A percentile compares a stretch with the other conserved stretches of the same genome.
phyloP scores from a whole-genome alignment of 169 alveolate species.

The Perkinsus marinus region DNA sequence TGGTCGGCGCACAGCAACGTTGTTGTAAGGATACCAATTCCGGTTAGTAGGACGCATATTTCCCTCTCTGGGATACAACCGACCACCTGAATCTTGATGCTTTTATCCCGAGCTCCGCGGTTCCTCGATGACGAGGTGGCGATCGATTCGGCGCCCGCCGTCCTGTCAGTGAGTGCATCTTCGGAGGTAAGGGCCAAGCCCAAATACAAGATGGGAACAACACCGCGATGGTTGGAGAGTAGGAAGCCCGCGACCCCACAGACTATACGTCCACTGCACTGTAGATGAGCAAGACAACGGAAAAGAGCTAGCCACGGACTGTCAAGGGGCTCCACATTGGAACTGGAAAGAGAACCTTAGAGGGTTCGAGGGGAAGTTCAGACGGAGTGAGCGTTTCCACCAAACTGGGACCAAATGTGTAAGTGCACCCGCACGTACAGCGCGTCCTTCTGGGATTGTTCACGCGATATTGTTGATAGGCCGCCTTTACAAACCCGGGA shows the following conservation, averaged over 20 bases:
- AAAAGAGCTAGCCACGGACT: neutral
- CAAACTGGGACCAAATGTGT: neutral
- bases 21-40: no score
- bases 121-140: neutral
- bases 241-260: neutral
- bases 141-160: neutral
- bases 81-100: neutral
- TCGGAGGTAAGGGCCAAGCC: neutral
- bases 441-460: neutral
- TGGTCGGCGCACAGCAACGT: no score
- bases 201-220: neutral
- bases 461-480: neutral
- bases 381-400: neutral
- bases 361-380: neutral
- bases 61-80: neutral
- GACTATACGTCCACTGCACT: neutral
- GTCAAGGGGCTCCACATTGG: neutral
- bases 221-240: neutral
- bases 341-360: neutral
- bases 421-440: neutral
- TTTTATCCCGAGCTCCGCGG: neutral
- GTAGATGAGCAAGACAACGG: neutral
- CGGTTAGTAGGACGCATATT: no score
- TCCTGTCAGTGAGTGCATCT: neutral
- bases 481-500: neutral